Conservation (phyloP, 129 eudicot species). For the Tagetes erecta region DNA sequence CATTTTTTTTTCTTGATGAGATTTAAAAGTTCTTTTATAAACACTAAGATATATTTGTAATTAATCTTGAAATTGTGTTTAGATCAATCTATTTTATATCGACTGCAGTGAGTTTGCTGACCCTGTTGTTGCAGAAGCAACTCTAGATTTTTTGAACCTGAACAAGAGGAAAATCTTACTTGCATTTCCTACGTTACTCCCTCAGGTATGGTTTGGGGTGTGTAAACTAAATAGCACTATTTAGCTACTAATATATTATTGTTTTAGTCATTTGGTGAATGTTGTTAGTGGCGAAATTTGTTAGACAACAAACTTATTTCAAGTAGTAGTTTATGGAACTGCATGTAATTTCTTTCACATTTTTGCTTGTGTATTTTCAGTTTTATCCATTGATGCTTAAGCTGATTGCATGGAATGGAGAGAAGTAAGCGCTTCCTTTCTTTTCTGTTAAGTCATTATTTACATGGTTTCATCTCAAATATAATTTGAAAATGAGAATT, state of each 20-base stretch:
- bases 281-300: constrained; percentile 7
- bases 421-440: constrained; percentile 59
- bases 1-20: neutral
- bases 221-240: neutral
- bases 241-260: constrained; percentile 1
- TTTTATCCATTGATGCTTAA: constrained; percentile 87
- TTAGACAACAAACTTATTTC: constrained; percentile 4
- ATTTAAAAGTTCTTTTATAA: neutral
- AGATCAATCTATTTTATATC: constrained; percentile 16
- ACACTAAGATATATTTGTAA: neutral
- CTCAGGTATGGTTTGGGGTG: constrained; percentile 55
- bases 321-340: neutral
- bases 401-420: constrained; percentile 93
- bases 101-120: constrained; percentile 97
- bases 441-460: neutral
- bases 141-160: constrained; percentile 65
- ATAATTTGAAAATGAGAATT: neutral
- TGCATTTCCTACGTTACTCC: constrained; percentile 74
- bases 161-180: constrained; percentile 64
- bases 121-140: constrained; percentile 85
- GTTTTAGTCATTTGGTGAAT: neutral
- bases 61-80: neutral
- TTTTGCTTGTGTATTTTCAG: constrained; percentile 42
- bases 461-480: neutral
- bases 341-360: constrained; percentile 2